Base-by-base conservation (phyloP, 2,329 filamentous ascomycete genomes). In the Cercospora sp. region DNA sequence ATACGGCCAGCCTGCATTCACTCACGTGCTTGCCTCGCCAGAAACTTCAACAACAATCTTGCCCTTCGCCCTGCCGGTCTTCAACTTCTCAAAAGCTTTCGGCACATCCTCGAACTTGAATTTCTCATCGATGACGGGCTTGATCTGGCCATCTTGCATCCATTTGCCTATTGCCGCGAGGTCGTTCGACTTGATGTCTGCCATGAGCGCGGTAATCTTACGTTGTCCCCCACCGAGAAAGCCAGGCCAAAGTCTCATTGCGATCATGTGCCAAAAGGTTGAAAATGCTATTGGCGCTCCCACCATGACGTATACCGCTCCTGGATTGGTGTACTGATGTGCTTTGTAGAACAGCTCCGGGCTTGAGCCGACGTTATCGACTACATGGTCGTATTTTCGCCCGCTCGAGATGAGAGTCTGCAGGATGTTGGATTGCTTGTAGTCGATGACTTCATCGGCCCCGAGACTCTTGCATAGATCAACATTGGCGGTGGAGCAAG, bases 401-500 rank as follows among this genome's bases (percentile, higher is more conserved):
- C 85, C 85, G 51, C 82, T 82, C 0, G 78, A 71, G 66, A 81
- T 81, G 8, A 90, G 77, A 4, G 76, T 77, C 21, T 81, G 79
- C 6, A 83, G 72, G 1, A 90, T 78, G 73, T 88, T 78, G 26
- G 79, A 75, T 0, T 79, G 77, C 26, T 82, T 85, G 76, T 90
- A 90, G 73, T 90, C 86, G 57, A 90, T 81, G 37, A 89, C 83
- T 70, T 87, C 85, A 72, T 90, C 87, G 10, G 89, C 89, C 0
- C 89, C 89, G 0, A 91, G 78, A 3, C 79, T 79, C 66, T 82
- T 82, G 73, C 86, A 88, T 1, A 90, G 78, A 45, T 86, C 83
- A 0, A 83, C 79, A 75, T 90, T 91, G 4, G 76, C 75, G 0
- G 79, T 82, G 2, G 88, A 90, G 74, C 89, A 91, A 3, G 83